A percentile compares a stretch with the other conserved stretches of the same genome.
Conservation (phyloP, 768 basidiomycete species). For the Fibroporia radiculosa region DNA sequence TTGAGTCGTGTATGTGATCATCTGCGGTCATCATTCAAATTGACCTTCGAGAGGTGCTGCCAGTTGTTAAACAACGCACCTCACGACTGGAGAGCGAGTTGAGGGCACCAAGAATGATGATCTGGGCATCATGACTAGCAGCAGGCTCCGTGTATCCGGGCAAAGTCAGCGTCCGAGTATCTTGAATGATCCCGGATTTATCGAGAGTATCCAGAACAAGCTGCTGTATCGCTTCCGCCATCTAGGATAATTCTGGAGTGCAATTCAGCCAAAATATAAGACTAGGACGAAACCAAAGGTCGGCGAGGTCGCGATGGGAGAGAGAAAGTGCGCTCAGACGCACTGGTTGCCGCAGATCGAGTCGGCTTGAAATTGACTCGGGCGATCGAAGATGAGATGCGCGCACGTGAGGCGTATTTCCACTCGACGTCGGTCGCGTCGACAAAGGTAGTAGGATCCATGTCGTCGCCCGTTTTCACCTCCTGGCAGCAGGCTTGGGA, state of each 20-base stretch:
- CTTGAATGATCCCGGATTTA: conserved; percentile 43
- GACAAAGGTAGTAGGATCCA: conserved; percentile 11
- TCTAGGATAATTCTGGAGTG: conserved; percentile 19
- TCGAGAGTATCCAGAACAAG: conserved; percentile 71
- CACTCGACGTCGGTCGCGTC: conserved; percentile 1
- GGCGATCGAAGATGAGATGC: too few species aligned
- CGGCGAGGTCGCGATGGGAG: neutral
- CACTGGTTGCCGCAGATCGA: too few species aligned
- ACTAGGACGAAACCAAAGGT: neutral
- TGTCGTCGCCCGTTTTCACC: conserved; percentile 7
- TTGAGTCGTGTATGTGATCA: conserved; percentile 75
- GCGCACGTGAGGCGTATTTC: conserved; percentile 11
- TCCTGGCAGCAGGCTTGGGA: conserved; percentile 63
- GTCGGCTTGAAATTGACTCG: too few species aligned
- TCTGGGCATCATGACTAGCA: conserved; percentile 69
- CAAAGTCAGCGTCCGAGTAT: conserved; percentile 61
- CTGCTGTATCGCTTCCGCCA: conserved; percentile 78
- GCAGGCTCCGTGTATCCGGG: conserved; percentile 56
- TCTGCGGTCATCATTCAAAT: conserved; percentile 39
- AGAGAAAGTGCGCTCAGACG: too few species aligned
- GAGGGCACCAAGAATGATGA: conserved; percentile 78
- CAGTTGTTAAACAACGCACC: conserved; percentile 42
- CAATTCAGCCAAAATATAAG: neutral
- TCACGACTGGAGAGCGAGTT: conserved; percentile 87
- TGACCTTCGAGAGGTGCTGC: too few species aligned